A percentile compares a stretch with the other conserved stretches of the same genome.
phyloP scores from a whole-genome alignment of 129 eudicot genomes.

The Tagetes patula region DNA sequence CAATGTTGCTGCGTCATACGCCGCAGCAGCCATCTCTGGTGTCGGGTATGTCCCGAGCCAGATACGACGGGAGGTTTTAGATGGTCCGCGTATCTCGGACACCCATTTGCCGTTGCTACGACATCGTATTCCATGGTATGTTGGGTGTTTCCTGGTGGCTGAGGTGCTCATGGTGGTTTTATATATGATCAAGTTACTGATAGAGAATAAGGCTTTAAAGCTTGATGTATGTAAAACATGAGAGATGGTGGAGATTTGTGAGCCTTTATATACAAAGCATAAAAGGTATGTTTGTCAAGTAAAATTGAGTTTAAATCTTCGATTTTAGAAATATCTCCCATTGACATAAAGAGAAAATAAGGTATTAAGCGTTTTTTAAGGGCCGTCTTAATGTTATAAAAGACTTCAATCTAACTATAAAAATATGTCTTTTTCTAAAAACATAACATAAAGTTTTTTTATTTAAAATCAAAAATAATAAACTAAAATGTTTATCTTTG shows the following conservation, averaged over 20 bases:
- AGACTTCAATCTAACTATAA: too few relatives aligned
- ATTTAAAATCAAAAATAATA: too few relatives aligned
- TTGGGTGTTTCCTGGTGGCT: slow-evolving; percentile 31
- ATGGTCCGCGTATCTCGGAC: slow-evolving; percentile 41
- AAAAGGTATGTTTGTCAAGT: too few relatives aligned
- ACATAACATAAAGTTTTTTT: too few relatives aligned
- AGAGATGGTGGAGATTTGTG: background rate
- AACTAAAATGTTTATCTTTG: too few relatives aligned
- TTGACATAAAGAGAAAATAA: too few relatives aligned
- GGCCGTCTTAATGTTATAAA: too few relatives aligned
- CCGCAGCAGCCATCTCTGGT: slow-evolving; percentile 43
- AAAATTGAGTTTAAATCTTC: too few relatives aligned
- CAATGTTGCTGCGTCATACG: slow-evolving; percentile 44
- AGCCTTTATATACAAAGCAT: background rate
- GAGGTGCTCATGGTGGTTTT: slow-evolving; percentile 26
- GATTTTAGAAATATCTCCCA: too few relatives aligned
- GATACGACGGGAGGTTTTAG: slow-evolving; percentile 29
- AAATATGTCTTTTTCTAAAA: too few relatives aligned
- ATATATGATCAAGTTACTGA: background rate
- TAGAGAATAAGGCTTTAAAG: background rate
- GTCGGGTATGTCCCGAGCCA: slow-evolving; percentile 50
- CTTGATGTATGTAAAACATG: background rate
- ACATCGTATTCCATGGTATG: slow-evolving; percentile 31
- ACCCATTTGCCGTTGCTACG: slow-evolving; percentile 43
- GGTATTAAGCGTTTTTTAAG: too few relatives aligned